A percentile compares a stretch with the other conserved stretches of the same genome.
These are phyloP conservation scores for Aspergillus flavus DNA, from an alignment of 2,329 filamentous ascomycete genomes.

Conservation along the genomic window DNA sequence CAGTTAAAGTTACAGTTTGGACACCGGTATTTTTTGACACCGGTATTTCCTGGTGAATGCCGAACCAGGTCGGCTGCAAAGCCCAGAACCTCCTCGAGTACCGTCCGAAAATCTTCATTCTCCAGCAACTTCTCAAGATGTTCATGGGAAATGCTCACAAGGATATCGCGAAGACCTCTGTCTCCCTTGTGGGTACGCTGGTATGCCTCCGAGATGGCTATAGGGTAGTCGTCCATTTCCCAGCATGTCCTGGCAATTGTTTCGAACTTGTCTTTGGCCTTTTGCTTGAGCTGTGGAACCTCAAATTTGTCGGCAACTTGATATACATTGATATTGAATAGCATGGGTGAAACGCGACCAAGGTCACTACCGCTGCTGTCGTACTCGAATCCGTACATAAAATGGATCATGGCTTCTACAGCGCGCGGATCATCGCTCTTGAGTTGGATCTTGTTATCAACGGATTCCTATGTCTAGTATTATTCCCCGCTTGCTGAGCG, in stretches of 20 bases:
- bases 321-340: not conserved
- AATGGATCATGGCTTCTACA: not conserved
- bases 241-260: not conserved
- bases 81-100: not conserved
- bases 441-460: not conserved
- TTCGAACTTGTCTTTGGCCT: not conserved
- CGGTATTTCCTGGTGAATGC: no score
- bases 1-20: no score
- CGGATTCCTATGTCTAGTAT: not conserved
- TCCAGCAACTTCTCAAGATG: not conserved
- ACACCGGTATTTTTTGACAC: no score
- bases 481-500: not conserved
- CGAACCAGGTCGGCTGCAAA: not conserved
- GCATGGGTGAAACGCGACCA: not conserved
- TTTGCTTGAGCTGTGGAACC: not conserved
- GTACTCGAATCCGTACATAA: not conserved
- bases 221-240: not conserved
- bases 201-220: not conserved
- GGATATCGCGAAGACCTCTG: not conserved
- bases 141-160: not conserved
- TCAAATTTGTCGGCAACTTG: not conserved
- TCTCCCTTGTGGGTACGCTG: not conserved
- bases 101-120: not conserved
- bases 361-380: not conserved
- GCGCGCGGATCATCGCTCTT: not conserved